These are phyloP conservation scores for Dryas integrifolia DNA, from an alignment of 331 rosid species.

Conservation along the genomic window DNA sequence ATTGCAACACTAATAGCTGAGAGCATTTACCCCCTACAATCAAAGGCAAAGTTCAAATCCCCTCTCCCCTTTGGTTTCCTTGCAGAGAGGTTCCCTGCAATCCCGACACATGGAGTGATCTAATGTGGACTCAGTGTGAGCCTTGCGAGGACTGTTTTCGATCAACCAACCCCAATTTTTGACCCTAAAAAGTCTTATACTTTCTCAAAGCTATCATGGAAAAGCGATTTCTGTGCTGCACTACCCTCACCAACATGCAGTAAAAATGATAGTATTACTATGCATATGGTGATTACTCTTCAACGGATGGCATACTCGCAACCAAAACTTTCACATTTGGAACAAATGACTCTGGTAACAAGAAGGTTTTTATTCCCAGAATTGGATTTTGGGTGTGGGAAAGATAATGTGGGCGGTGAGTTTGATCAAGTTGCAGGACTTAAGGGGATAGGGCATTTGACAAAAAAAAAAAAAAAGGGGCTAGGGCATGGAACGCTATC, in stretches of 20 bases:
- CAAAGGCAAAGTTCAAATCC: no score
- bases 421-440: slow-evolving; percentile 72
- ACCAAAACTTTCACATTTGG: slow-evolving; percentile 70
- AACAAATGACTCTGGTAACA: not conserved
- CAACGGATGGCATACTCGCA: slow-evolving; percentile 62
- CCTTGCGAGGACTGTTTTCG: slow-evolving; percentile 63
- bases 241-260: slow-evolving; percentile 47
- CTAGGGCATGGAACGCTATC: slow-evolving; percentile 80
- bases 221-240: slow-evolving; percentile 43
- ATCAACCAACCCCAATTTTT: slow-evolving; percentile 68
- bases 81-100: slow-evolving; percentile 52
- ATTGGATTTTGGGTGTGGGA: slow-evolving; percentile 77
- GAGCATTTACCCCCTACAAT: no score
- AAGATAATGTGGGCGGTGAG: slow-evolving; percentile 70
- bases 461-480: slow-evolving; percentile 34
- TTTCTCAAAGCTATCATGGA: slow-evolving; percentile 56
- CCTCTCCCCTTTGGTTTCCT: no score
- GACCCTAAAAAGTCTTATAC: slow-evolving; percentile 61
- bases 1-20: no score
- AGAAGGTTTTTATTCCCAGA: slow-evolving; percentile 26
- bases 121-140: slow-evolving; percentile 80
- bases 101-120: slow-evolving; percentile 75
- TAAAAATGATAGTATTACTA: no score
- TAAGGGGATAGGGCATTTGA: slow-evolving; percentile 60
- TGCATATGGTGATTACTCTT: slow-evolving; percentile 71